Evolutionary conservation across 2,329 filamentous ascomycete species (phyloP).

Genomic region (Nothophaeocryptopus gaeumannii): DNA sequence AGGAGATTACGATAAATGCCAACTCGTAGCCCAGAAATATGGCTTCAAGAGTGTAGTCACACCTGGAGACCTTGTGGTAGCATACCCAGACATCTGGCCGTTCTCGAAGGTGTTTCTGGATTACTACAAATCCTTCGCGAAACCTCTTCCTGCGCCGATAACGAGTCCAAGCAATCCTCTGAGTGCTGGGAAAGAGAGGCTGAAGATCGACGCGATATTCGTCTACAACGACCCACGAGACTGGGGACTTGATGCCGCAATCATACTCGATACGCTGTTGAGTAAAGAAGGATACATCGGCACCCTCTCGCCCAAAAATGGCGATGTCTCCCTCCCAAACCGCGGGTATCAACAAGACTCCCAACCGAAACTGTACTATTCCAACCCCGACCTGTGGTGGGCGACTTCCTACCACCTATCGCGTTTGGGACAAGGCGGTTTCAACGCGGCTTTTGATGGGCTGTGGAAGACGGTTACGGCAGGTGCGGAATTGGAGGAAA

Average conservation of each 20-base stretch:
- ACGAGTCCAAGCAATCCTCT: constrained; percentile 32
- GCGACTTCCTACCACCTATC: constrained; percentile 79
- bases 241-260: constrained; percentile 85
- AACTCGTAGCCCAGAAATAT: constrained; percentile 66
- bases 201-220: constrained; percentile 86
- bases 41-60: constrained; percentile 66
- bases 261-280: constrained; percentile 79
- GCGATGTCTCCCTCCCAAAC: constrained; percentile 61
- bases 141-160: constrained; percentile 56
- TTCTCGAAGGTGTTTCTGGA: constrained; percentile 67
- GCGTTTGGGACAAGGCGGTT: constrained; percentile 86
- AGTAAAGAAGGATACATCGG: constrained; percentile 77
- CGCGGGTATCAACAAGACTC: constrained; percentile 77
- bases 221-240: constrained; percentile 95
- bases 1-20: constrained; percentile 56
- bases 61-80: constrained; percentile 75
- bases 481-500: constrained; percentile 51
- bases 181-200: constrained; percentile 33
- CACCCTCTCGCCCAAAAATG: constrained; percentile 73
- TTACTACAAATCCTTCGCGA: constrained; percentile 59
- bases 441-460: constrained; percentile 76
- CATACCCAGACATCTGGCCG: constrained; percentile 75
- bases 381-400: constrained; percentile 88
- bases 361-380: constrained; percentile 81
- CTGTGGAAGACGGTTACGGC: constrained; percentile 72